These are phyloP conservation scores for Passalora sequoiae DNA, from an alignment of 2,329 filamentous ascomycete species.

Conservation along the genomic window DNA sequence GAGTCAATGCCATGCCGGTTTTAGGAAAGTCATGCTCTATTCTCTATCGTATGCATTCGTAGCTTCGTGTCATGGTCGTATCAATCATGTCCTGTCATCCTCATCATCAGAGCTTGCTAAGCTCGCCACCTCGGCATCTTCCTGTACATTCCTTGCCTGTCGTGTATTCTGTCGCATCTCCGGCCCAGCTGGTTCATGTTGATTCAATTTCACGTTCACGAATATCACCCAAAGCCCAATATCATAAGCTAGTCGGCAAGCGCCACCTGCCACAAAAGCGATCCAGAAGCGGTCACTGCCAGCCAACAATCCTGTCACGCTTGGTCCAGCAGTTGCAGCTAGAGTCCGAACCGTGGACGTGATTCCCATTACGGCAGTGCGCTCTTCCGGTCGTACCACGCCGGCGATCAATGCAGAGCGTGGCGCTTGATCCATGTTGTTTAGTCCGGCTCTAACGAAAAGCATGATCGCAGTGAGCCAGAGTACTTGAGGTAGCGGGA, in stretches of 20 bases:
- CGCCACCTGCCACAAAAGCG: constrained; percentile 56
- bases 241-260: constrained; percentile 53
- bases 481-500: constrained; percentile 52
- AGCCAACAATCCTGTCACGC: constrained; percentile 53
- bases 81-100: no score
- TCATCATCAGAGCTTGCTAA: constrained; percentile 7
- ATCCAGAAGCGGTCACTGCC: constrained; percentile 54
- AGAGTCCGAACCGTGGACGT: constrained; percentile 58
- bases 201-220: constrained; percentile 50
- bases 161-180: constrained; percentile 8
- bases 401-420: constrained; percentile 62
- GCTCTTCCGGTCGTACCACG: constrained; percentile 59
- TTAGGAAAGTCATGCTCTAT: no score
- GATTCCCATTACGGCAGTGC: constrained; percentile 67
- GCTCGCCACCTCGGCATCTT: constrained; percentile 7
- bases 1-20: no score
- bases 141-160: background rate
- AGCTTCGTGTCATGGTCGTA: no score
- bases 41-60: no score
- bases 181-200: constrained; percentile 11
- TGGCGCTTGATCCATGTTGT: constrained; percentile 66
- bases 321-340: constrained; percentile 52
- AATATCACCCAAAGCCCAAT: constrained; percentile 56
- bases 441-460: constrained; percentile 56
- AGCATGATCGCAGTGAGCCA: constrained; percentile 52